Conservation (phyloP, 2,329 filamentous ascomycete species). For the Ceratocystis diversiconidia region DNA sequence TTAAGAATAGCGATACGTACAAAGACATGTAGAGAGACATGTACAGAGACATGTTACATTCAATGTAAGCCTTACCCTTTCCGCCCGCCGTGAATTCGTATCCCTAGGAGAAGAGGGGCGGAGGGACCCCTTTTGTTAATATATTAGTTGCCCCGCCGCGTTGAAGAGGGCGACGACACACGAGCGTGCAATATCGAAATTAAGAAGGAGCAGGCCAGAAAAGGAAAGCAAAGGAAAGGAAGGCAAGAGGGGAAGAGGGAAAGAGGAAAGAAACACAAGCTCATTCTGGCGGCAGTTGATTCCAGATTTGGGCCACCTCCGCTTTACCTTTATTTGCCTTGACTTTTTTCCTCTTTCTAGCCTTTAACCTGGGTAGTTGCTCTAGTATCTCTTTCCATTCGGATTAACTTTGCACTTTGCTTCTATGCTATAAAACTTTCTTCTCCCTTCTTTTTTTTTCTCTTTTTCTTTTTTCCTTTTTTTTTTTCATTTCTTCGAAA, state of each 20-base stretch:
- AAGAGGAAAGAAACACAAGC: not conserved
- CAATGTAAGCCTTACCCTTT: not conserved
- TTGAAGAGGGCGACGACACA: not conserved
- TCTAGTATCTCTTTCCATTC: not conserved
- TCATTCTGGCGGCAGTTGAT: not conserved
- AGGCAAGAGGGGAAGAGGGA: not conserved
- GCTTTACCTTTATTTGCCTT: not conserved
- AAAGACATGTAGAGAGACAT: not conserved
- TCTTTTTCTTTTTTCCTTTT: not conserved
- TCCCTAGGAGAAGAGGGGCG: not conserved
- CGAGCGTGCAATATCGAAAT: not conserved
- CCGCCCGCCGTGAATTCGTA: not conserved
- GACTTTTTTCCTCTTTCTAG: not conserved
- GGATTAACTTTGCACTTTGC: not conserved
- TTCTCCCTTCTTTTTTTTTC: not conserved
- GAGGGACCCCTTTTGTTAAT: not conserved
- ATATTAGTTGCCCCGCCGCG: not conserved
- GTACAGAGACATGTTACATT: too few species aligned
- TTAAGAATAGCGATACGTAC: not conserved
- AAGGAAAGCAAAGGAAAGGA: not conserved
- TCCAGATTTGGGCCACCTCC: not conserved
- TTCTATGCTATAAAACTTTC: not conserved
- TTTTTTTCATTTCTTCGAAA: not conserved
- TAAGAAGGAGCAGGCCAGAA: not conserved
- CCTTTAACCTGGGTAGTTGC: not conserved